Conservation (phyloP, 1,284 basidiomycete genomes). For the Marasmius oreades region DNA sequence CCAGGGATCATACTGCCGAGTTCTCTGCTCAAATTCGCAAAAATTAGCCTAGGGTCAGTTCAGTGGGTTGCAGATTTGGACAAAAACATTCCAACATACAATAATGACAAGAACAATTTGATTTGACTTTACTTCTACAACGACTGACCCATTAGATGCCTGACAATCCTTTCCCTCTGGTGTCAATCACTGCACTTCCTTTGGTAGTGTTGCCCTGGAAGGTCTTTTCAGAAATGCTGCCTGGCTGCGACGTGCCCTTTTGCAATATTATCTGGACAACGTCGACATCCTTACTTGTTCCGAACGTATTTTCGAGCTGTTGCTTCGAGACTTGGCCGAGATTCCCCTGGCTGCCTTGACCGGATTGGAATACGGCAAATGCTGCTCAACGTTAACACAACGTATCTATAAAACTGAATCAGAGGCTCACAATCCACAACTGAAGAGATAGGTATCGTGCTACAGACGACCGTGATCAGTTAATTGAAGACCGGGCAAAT, state of each 20-base stretch:
- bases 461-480: constrained; percentile 27
- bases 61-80: no score
- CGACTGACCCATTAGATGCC: constrained; percentile 9
- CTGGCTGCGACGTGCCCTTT: constrained; percentile 55
- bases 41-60: no score
- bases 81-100: neutral
- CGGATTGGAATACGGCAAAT: constrained; percentile 50
- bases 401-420: constrained; percentile 1
- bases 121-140: neutral
- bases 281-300: constrained; percentile 60
- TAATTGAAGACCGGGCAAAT: constrained; percentile 6
- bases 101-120: neutral
- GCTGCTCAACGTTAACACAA: constrained; percentile 29
- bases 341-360: constrained; percentile 69
- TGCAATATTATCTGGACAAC: constrained; percentile 57
- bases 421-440: constrained; percentile 70
- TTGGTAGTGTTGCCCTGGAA: constrained; percentile 31
- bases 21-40: no score
- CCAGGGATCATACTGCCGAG: no score
- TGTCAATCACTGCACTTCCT: constrained; percentile 41
- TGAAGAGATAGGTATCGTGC: constrained; percentile 60
- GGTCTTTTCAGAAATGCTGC: constrained; percentile 36
- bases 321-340: constrained; percentile 72
- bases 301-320: constrained; percentile 71
- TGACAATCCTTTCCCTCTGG: constrained; percentile 31